These are phyloP conservation scores for Ceratocystis destructans DNA, from an alignment of 2,329 filamentous ascomycete genomes.

Conservation along the genomic window DNA sequence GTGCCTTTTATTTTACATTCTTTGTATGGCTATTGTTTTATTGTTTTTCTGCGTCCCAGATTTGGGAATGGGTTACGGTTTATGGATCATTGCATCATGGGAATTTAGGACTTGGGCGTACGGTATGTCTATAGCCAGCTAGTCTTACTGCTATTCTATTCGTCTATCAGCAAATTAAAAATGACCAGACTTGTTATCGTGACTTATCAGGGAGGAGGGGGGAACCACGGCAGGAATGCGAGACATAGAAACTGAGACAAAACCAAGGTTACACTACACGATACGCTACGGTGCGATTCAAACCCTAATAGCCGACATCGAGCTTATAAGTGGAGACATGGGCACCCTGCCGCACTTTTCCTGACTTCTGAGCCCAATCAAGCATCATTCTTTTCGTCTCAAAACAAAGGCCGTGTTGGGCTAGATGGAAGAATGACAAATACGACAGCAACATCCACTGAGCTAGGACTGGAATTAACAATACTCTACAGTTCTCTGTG, in stretches of 20 bases:
- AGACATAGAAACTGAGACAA: not conserved
- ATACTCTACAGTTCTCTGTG: no score
- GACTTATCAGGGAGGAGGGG: no score
- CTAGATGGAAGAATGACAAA: not conserved
- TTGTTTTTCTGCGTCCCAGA: not conserved
- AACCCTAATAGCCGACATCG: no score
- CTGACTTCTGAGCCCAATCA: no score
- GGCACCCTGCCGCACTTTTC: no score
- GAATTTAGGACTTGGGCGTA: not conserved
- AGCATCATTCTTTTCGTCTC: not conserved
- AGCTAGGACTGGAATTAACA: no score
- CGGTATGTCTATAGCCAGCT: not conserved
- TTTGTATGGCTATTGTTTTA: not conserved
- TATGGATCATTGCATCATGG: constrained; percentile 4
- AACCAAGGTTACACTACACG: no score
- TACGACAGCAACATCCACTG: not conserved
- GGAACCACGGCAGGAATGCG: not conserved
- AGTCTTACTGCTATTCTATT: not conserved
- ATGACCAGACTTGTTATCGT: no score
- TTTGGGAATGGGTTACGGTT: constrained; percentile 4
- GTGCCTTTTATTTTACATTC: not conserved
- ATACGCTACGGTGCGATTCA: no score
- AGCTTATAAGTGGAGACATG: no score
- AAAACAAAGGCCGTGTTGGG: not conserved
- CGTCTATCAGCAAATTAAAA: not conserved